These are phyloP conservation scores for Vitis vinifera DNA, from an alignment of 164 flowering plant species.

Conservation along the genomic window DNA sequence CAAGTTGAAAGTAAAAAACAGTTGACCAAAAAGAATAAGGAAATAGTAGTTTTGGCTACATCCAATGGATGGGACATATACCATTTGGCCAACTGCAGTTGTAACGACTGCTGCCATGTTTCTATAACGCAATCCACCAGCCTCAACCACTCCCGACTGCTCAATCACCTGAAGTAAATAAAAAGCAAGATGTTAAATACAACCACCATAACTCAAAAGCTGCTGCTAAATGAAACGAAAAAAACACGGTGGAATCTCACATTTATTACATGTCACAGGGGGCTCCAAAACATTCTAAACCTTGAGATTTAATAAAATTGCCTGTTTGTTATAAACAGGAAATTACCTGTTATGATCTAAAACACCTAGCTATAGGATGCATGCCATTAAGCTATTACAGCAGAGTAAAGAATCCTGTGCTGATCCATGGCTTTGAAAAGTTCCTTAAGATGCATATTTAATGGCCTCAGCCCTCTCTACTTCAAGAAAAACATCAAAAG, in stretches of 20 bases:
- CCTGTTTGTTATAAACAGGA: not conserved
- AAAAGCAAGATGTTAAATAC: too few relatives aligned
- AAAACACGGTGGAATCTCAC: not conserved
- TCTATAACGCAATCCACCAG: slow-evolving; percentile 40
- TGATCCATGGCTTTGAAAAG: not conserved
- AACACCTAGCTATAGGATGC: not conserved
- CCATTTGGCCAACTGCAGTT: slow-evolving; percentile 87
- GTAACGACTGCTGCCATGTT: slow-evolving; percentile 50
- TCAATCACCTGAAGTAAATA: slow-evolving; percentile 49
- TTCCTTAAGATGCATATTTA: not conserved
- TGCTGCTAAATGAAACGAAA: not conserved
- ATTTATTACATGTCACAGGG: not conserved
- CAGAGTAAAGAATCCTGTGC: not conserved
- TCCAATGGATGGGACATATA: slow-evolving; percentile 16
- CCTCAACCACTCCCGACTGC: slow-evolving; percentile 59
- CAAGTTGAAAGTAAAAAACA: not conserved
- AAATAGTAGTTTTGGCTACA: not conserved
- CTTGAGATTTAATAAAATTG: not conserved
- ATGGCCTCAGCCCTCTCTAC: too few relatives aligned
- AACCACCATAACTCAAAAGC: not conserved
- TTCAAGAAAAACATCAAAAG: too few relatives aligned
- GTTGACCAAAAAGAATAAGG: not conserved
- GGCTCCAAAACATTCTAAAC: too few relatives aligned
- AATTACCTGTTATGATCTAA: not conserved
- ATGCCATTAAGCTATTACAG: not conserved